Evolutionary conservation across 2,329 filamentous ascomycete species (phyloP).

Genomic region (Didymella lethalis): DNA sequence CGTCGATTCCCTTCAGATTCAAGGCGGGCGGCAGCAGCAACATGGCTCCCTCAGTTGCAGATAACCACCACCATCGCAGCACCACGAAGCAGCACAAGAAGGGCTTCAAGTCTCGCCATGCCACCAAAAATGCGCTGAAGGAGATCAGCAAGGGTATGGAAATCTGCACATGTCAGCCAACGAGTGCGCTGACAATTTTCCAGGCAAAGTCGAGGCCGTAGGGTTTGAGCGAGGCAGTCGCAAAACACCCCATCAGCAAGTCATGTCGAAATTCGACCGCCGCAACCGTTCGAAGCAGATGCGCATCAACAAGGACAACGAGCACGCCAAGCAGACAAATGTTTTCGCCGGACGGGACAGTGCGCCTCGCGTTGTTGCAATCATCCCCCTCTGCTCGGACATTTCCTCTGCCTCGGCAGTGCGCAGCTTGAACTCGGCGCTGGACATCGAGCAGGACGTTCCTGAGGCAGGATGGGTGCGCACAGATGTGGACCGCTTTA

Average conservation of each 20-base stretch:
- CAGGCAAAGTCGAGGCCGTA: constrained; percentile 75
- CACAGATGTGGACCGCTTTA: constrained; percentile 86
- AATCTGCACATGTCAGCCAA: neutral
- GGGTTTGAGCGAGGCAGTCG: constrained; percentile 72
- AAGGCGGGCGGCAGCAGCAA: constrained; percentile 72
- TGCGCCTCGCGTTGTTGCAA: constrained; percentile 85
- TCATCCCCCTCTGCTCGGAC: constrained; percentile 82
- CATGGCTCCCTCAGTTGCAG: constrained; percentile 70
- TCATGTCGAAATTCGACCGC: constrained; percentile 96
- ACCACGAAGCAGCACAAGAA: constrained; percentile 92
- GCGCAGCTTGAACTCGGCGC: constrained; percentile 73
- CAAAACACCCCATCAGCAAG: constrained; percentile 92
- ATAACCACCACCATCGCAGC: constrained; percentile 82
- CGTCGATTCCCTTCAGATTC: constrained; percentile 75
- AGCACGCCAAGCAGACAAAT: constrained; percentile 78
- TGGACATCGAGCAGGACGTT: constrained; percentile 77
- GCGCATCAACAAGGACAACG: constrained; percentile 81
- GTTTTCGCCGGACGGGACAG: constrained; percentile 88
- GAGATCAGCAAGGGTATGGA: constrained; percentile 79
- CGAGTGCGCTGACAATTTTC: constrained; percentile 27
- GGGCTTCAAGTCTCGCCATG: constrained; percentile 89
- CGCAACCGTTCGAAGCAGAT: constrained; percentile 94
- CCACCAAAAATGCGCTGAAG: constrained; percentile 86
- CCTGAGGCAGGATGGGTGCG: constrained; percentile 66
- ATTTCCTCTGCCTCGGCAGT: constrained; percentile 73